Evolutionary conservation across 805 yeast species (phyloP), one percentile per base, ranked within the genome.

Genomic region (Scheffersomyces lignosus): DNA sequence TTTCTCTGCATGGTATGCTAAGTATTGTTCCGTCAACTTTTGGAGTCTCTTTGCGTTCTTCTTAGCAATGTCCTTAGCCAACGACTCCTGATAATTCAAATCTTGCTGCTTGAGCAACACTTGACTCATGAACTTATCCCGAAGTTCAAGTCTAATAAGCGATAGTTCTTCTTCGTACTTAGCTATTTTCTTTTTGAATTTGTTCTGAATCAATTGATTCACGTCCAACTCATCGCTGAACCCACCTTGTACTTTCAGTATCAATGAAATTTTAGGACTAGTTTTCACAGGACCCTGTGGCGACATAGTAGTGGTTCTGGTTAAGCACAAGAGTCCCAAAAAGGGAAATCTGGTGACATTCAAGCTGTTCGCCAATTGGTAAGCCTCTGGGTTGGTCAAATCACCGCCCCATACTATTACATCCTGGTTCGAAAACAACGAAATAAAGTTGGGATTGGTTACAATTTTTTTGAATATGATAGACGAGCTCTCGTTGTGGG

Each of bases 331-430:
- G 9, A 90, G 63, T 0, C 91, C 95, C 23, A 87, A 58, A 53
- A 86, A 84, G n/a, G 99, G 99, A 51, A 82, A 81, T 45, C 77
- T 75, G 15, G 87, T 74, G 27, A 83, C 82, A 39, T 77, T 75
- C 41, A 90, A 73, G 26, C 83, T 79, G 52, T 84, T 81, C 0
- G 95, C 84, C 12, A 88, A 81, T 49, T 87, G 95, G 52, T 78
- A 81, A 1, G 91, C 87, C 58, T 91, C 98, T 15, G 89, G 78
- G 38, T 80, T 80, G n/a, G 76, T 73, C 16, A 84, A 77, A 53
- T 87, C 83, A 6, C 96, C 96, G 28, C 90, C 95, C 98, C 98
- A 91, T 2, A 87, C 61, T 3, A 87, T 46, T 2, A 82, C 56
- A 30, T 85, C 73, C 31, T 71, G 73, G 71, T 66, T 25, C n/a